A percentile compares a stretch with the other conserved stretches of the same genome.
phyloP scores from a whole-genome alignment of 176 grass and related monocot genomes.

The Musa beccarii region DNA sequence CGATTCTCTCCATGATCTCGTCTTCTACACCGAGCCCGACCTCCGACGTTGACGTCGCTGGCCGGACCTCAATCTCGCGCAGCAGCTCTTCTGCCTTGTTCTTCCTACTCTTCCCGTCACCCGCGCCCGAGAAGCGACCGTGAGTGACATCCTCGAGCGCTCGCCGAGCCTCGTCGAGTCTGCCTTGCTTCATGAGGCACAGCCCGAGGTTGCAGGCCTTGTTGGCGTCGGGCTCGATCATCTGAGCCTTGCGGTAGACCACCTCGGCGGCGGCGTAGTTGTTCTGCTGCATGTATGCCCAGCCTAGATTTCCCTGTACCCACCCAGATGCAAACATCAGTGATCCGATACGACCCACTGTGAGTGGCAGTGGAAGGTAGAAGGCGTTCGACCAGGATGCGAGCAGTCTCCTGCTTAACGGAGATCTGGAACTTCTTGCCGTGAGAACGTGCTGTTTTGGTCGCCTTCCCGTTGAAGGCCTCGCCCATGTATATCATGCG shows the following conservation, averaged over 20 bases:
- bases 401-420: slow-evolving; percentile 70
- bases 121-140: slow-evolving; percentile 27
- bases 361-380: neutral
- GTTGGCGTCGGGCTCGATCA: slow-evolving; percentile 72
- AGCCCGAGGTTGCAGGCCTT: slow-evolving; percentile 75
- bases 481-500: slow-evolving; percentile 72
- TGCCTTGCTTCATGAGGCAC: slow-evolving; percentile 62
- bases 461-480: slow-evolving; percentile 77
- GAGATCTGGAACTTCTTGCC: slow-evolving; percentile 99
- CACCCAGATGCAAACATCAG: neutral
- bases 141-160: slow-evolving; percentile 37
- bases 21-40: slow-evolving; percentile 31
- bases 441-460: slow-evolving; percentile 84
- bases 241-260: slow-evolving; percentile 67
- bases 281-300: slow-evolving; percentile 91
- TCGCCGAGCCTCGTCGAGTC: slow-evolving; percentile 33
- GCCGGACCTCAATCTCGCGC: slow-evolving; percentile 20
- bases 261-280: slow-evolving; percentile 59
- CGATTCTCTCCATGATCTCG: slow-evolving; percentile 60
- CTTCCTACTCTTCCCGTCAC: slow-evolving; percentile 40
- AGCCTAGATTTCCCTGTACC: slow-evolving; percentile 82
- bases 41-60: slow-evolving; percentile 17
- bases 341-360: neutral
- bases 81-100: slow-evolving; percentile 52
- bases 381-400: slow-evolving; percentile 46